Evolutionary conservation across 164 flowering plant genomes (phyloP), one percentile per base, ranked within the genome.

Genomic region (Liriodendron chinense): DNA sequence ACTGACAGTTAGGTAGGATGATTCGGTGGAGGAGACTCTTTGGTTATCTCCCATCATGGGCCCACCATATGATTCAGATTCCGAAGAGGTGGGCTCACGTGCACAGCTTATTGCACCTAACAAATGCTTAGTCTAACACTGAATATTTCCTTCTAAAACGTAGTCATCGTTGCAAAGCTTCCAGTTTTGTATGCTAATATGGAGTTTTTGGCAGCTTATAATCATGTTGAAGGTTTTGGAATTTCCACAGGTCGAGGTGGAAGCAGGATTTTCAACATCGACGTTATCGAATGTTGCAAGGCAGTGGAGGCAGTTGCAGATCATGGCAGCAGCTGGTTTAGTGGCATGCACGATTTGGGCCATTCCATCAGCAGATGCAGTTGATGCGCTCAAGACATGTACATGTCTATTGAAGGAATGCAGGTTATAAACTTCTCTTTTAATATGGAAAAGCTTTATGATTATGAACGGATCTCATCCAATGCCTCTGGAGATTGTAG

Each of bases 361-460:
- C 59, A 77, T 87, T 72, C 91, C 94, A 71, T 83, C 92, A 56
- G 90, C 92, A 24, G 81, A 83, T 69, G 97, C 94, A 67, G 88
- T 83, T 82, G 93, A 92, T 85, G 91, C 97, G 49, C 91, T 92
- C 75, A 90, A 90, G 84, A 92, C 97, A n/a, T 92, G 94, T 78
- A 65, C 91, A 63, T 91, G 93, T 80, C 83, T 92, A 56, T 79
- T 92, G 78, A 89, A 85, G 78, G 93, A 92, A 73, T 92, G 97
- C 92, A 92, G 93, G 97, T 92, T 69, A 69, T n/a, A 8, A 21
- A 69, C 18, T 53, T 12, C 43, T 12, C 18, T 53, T 53, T 13
- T 53, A 8, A 53, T 53, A 8, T 12, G 18, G 16, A 53, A 53
- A 53, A n/a, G n/a, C n/a, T n/a, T n/a, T n/a, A n/a, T 53, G 13